Conservation (phyloP, 768 basidiomycete species). For the Mrakia gelida region DNA sequence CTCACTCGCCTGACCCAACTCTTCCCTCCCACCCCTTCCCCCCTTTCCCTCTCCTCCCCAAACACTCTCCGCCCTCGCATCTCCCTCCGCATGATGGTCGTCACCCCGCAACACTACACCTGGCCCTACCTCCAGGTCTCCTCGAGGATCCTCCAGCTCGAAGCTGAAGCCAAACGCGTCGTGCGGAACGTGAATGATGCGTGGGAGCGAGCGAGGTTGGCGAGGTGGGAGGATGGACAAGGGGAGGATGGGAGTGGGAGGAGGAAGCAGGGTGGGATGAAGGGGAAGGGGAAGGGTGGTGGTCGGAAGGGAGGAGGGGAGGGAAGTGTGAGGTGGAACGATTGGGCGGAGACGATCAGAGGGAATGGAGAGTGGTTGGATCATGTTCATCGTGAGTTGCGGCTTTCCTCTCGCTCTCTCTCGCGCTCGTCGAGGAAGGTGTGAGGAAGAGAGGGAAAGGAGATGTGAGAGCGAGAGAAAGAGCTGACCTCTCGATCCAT, state of each 20-base stretch:
- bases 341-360: neutral
- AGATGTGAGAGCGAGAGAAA: no score
- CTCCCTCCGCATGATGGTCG: conserved; percentile 8
- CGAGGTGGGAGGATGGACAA: neutral
- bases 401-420: no score
- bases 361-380: neutral
- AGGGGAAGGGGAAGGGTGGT: neutral
- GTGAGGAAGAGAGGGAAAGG: no score
- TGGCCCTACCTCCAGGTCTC: conserved; percentile 18
- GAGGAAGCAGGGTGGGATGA: neutral
- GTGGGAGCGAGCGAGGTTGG: neutral
- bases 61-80: neutral
- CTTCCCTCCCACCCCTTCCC: neutral
- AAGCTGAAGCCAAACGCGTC: neutral
- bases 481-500: neutral
- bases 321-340: neutral
- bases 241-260: neutral
- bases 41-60: neutral
- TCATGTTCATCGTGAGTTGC: conserved; percentile 6
- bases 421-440: neutral
- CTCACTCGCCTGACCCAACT: neutral
- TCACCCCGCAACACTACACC: conserved; percentile 15
- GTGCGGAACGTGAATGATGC: neutral
- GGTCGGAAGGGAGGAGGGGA: neutral
- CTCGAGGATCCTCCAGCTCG: neutral